Conservation (phyloP, 208 protist genomes). For the Leishmania tropica region DNA sequence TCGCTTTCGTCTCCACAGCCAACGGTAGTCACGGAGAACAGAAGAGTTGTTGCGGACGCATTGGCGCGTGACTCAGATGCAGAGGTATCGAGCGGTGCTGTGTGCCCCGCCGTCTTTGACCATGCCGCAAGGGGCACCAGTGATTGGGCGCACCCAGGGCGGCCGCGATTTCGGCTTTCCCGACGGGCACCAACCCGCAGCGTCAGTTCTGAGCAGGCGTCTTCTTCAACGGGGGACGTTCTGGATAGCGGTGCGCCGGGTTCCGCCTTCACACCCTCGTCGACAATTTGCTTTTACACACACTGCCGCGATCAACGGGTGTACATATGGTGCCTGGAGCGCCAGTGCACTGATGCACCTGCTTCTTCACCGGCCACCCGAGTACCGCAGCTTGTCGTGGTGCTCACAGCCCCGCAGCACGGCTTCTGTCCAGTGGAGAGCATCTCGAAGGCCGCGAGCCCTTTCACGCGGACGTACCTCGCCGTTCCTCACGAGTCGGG, state of each 20-base stretch:
- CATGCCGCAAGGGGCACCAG: neutral
- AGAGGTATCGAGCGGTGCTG: neutral
- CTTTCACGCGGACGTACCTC: slow-evolving; percentile 23
- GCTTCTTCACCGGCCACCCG: neutral
- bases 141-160: slow-evolving; percentile 6
- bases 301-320: slow-evolving; percentile 79
- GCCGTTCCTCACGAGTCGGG: slow-evolving; percentile 62
- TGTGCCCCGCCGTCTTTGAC: neutral
- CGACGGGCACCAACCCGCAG: neutral
- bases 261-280: neutral
- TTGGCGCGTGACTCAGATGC: neutral
- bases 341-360: neutral
- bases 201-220: neutral
- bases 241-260: neutral
- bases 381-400: slow-evolving; percentile 38
- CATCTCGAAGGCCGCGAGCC: neutral
- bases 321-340: slow-evolving; percentile 54
- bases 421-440: slow-evolving; percentile 67
- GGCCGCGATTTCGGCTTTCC: slow-evolving; percentile 39
- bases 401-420: slow-evolving; percentile 65
- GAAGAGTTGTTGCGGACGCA: neutral
- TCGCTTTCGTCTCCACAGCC: neutral
- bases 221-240: neutral
- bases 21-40: neutral
- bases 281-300: slow-evolving; percentile 60